Conservation (phyloP, 768 basidiomycete species). For the Termitomyces sp. region DNA sequence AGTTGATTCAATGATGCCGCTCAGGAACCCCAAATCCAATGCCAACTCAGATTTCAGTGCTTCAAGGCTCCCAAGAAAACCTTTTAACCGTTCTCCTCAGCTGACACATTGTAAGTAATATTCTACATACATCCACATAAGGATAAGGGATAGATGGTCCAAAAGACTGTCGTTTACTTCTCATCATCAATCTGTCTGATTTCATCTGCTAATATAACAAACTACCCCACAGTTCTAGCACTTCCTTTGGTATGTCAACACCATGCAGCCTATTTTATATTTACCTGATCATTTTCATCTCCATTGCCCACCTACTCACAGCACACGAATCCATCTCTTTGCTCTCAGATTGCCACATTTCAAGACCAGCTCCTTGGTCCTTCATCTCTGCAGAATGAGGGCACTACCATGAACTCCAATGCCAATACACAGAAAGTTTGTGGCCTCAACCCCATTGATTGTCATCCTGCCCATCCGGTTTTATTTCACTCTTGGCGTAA, state of each 20-base stretch:
- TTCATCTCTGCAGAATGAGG: no score
- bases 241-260: neutral
- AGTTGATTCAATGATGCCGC: no score
- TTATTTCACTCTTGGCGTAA: slow-evolving; percentile 75
- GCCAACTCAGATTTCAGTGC: no score
- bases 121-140: no score
- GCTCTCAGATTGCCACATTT: neutral
- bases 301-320: neutral
- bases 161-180: neutral
- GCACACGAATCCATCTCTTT: slow-evolving; percentile 5
- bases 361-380: neutral
- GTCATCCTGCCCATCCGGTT: slow-evolving; percentile 57
- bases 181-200: neutral
- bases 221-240: neutral
- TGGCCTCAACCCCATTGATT: slow-evolving; percentile 62
- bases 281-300: neutral
- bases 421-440: slow-evolving; percentile 26
- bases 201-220: neutral
- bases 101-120: no score
- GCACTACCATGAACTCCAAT: neutral
- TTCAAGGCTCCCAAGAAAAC: no score
- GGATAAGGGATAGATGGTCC: no score
- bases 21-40: no score
- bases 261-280: neutral
- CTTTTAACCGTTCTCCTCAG: no score